Evolutionary conservation across 2,329 filamentous ascomycete species (phyloP).

Genomic region (Myriosclerotinia curreyana): DNA sequence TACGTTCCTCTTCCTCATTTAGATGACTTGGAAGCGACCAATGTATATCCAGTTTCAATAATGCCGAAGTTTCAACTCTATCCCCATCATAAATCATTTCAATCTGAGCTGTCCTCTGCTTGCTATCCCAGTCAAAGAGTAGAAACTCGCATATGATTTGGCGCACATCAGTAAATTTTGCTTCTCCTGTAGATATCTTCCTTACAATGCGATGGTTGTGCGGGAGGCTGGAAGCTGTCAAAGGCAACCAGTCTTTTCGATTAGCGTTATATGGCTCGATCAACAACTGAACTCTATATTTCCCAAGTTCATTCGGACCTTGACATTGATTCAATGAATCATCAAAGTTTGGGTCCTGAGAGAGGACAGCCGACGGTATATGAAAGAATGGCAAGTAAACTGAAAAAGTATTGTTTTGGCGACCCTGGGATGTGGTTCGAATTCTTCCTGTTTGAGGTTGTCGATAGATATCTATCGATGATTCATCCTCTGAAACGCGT

Average conservation of each 20-base stretch:
- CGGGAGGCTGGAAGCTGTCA: slow-evolving; percentile 22
- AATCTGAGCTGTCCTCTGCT: neutral
- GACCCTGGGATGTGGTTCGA: neutral
- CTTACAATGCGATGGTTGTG: slow-evolving; percentile 13
- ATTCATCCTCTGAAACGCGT: slow-evolving; percentile 26
- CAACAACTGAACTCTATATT: slow-evolving; percentile 5
- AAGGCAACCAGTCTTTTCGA: slow-evolving; percentile 32
- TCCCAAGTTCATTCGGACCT: neutral
- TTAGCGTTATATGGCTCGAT: slow-evolving; percentile 13
- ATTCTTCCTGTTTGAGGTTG: slow-evolving; percentile 16
- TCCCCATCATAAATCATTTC: slow-evolving; percentile 13
- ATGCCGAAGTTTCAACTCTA: slow-evolving; percentile 21
- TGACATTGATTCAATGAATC: neutral
- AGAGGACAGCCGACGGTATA: slow-evolving; percentile 15
- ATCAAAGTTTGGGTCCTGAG: slow-evolving; percentile 1
- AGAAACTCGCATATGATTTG: slow-evolving; percentile 12
- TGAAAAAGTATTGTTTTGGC: neutral
- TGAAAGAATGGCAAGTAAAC: slow-evolving; percentile 16
- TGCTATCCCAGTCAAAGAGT: slow-evolving; percentile 16
- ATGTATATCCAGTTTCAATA: slow-evolving; percentile 26
- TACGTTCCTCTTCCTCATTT: neutral
- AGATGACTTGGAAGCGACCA: slow-evolving; percentile 32
- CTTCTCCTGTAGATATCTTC: slow-evolving; percentile 11
- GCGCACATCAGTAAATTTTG: slow-evolving; percentile 2
- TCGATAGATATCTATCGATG: slow-evolving; percentile 18